Evolutionary conservation across 371 early-diverging fungal genomes (phyloP), one percentile per base, ranked within the genome.

Genomic region (Scutellospora calospora): DNA sequence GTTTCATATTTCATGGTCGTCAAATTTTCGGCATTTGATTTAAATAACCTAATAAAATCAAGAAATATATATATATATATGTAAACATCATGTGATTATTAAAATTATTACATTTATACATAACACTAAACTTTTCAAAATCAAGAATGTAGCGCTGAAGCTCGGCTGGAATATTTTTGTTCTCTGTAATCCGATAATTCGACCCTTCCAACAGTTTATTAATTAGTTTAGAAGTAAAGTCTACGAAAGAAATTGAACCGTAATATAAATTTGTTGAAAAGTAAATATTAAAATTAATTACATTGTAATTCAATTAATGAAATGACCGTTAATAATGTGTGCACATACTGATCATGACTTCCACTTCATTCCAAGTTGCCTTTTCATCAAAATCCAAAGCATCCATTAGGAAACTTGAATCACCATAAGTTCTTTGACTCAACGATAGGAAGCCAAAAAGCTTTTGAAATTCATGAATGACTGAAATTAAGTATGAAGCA

Each of bases 381-480:
- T 54, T 78, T n/a, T 57, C 80, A 22, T 79, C 41, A 35, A 41
- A 55, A 20, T 35, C 31, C 9, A 79, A 38, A 27, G 69, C 80
- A 20, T 55, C 41, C 16, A 69, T 55, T n/a, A 79, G 22, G 11
- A 6, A 45, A 29, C 18, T 57, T 22, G 45, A 38, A 41, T 71
- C 71, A 14, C 80, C 80, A 49, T 71, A 71, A 8, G 52, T 6
- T n/a, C 80, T 66, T 63, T 57, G 22, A 29, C 80, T 79, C 35
- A 79, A 31, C 9, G 52, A 41, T 5, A 79, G 33, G 45, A 79
- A 79, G 6, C 45, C 80, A 22, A 79, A 79, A 45, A 79, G 80
- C 29, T 69, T 79, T 79, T 79, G 80, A 25, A 69, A 31, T 69
- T 79, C 80, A 41, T 79, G 80, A 18, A 79, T 65, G 35, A 79